Conservation (phyloP, 169 alveolate species). For the Cystoisospora suis region DNA sequence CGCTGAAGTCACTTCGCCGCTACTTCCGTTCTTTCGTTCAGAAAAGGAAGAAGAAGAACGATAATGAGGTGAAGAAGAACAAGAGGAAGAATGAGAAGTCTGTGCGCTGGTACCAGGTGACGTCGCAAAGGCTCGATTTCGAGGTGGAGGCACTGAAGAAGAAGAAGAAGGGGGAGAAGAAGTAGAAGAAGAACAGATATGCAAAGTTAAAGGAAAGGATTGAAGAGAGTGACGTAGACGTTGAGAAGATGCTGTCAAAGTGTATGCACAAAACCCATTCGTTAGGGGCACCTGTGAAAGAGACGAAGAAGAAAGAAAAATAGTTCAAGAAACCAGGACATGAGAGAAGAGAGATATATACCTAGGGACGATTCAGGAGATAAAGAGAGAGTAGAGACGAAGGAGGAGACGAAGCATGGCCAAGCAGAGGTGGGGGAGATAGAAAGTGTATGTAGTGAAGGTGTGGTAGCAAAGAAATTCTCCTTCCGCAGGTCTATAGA, state of each 20-base stretch:
- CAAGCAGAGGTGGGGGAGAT: no score
- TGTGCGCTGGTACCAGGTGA: neutral
- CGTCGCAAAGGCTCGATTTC: no score
- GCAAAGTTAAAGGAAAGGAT: slow-evolving; percentile 18
- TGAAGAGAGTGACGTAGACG: slow-evolving; percentile 38
- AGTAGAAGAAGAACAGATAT: neutral
- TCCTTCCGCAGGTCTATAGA: no score
- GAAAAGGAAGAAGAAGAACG: neutral
- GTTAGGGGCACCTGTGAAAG: slow-evolving; percentile 15
- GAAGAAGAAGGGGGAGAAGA: neutral
- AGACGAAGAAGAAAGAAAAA: neutral
- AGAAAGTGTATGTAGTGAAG: no score
- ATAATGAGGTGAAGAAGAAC: neutral
- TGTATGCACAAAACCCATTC: slow-evolving; percentile 38
- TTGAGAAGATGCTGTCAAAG: slow-evolving; percentile 26
- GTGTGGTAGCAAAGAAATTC: no score
- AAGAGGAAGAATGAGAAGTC: neutral
- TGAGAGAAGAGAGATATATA: neutral
- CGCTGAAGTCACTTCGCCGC: neutral
- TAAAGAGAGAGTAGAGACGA: neutral
- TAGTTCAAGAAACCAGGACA: neutral
- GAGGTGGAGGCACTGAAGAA: no score
- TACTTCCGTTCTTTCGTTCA: no score
- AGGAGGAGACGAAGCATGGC: no score
- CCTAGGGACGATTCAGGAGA: neutral